Conservation (phyloP, 2,329 filamentous ascomycete species). For the Alternaria consortialis region DNA sequence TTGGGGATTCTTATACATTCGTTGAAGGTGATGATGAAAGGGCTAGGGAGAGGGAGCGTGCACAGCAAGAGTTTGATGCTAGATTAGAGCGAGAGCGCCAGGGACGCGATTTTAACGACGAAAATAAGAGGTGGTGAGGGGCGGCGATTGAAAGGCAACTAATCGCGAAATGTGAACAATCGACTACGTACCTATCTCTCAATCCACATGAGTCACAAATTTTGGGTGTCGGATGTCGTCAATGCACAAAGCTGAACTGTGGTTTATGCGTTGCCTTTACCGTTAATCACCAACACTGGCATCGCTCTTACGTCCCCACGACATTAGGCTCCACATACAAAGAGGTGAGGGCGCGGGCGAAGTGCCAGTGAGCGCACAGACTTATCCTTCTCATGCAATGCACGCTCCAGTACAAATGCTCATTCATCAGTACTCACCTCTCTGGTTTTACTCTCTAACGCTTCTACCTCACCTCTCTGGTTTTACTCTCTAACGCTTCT, state of each 20-base stretch:
- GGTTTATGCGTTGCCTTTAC: not conserved
- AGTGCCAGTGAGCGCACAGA: not conserved
- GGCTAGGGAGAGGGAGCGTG: slow-evolving; percentile 54
- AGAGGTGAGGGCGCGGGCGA: not conserved
- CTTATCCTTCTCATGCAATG: not conserved
- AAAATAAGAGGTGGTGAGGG: slow-evolving; percentile 44
- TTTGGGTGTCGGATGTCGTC: not conserved
- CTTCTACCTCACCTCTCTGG: not conserved
- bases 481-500: not conserved
- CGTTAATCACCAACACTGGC: not conserved
- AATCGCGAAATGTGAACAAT: not conserved
- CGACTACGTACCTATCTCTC: not conserved
- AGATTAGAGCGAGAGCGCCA: slow-evolving; percentile 59
- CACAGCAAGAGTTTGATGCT: slow-evolving; percentile 61
- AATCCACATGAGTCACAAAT: not conserved
- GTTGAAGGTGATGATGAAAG: slow-evolving; percentile 55
- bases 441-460: not conserved
- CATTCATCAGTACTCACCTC: not conserved
- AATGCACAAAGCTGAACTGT: not conserved
- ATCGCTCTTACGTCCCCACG: not conserved
- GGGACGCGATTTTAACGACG: slow-evolving; percentile 54
- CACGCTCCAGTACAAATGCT: not conserved
- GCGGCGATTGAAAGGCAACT: not conserved
- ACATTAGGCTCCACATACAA: not conserved
- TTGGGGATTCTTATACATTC: slow-evolving; percentile 58